Base-by-base conservation (phyloP, 305 asterid species). In the Rubia tinctorum region DNA sequence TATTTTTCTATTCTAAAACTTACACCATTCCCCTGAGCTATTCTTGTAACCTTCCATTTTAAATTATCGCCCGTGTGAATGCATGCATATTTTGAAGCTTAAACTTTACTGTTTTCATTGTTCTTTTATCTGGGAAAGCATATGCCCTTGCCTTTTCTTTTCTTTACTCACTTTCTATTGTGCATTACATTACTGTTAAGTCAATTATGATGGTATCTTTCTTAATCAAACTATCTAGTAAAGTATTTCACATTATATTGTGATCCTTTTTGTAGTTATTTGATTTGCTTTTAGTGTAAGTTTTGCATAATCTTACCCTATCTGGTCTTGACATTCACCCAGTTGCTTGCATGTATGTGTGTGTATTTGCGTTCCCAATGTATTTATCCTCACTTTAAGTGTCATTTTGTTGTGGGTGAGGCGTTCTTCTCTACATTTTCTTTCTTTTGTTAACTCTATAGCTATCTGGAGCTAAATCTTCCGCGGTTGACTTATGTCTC, bases 391-490 rank as follows among this genome's bases (percentile, higher is more conserved):
- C 23, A 7, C 68, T 40, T 34, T 17, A 39, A 65, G 8, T 2
- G 27, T 18, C 69, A 40, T 65, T 37, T 11, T 65, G 30, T 37
- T 4, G 51, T 4, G 6, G 45, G 47, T 34, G 27, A 65, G 40
- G 47, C 40, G 25, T 37, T 30, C 56, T 43, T 27, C 12, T 73
- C 18, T 7, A n/a, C 23, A n/a, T 20, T 37, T 68, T n/a, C 49
- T 44, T 30, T 66, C 64, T 30, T 61, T 3, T 10, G 10, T 68
- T 4, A 15, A 43, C n/a, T n/a, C n/a, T n/a, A n/a, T n/a, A n/a
- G n/a, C n/a, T n/a, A n/a, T n/a, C 6, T 61, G 59, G 12, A 60
- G 77, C 27, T 67, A 67, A 65, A n/a, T 68, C 68, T 73, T 74
- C 49, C 40, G 4, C 51, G 20, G 27, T 79, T 68, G 51, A 37